Percentiles rank a stretch among this genome's conserved stretches.
Evolutionary conservation across 2,329 filamentous ascomycete species (phyloP).

Genomic region (Penicillium occitanis): DNA sequence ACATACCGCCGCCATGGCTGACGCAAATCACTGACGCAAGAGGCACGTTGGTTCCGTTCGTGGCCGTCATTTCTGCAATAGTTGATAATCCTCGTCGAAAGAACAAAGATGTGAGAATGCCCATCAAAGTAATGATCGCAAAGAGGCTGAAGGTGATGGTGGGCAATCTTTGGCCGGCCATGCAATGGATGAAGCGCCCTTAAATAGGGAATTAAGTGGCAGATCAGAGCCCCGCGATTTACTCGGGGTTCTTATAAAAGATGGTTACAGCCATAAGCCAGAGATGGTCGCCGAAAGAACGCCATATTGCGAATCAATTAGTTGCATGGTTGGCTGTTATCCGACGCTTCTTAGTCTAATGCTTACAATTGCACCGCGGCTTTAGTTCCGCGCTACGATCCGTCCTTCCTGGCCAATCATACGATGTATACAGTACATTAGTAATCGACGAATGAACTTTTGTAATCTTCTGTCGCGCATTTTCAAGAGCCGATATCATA

Average conservation of each 20-base stretch:
- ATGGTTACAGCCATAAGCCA: not conserved
- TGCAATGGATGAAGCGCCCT: not conserved
- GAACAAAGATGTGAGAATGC: conserved; percentile 13
- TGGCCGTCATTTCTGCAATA: conserved; percentile 4
- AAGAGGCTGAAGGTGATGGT: conserved; percentile 2
- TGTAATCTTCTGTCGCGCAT: not conserved
- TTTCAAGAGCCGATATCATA: not conserved
- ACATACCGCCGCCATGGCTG: conserved; percentile 19
- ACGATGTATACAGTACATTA: not conserved
- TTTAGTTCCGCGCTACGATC: not conserved
- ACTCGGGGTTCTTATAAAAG: not conserved
- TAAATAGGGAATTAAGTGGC: not conserved
- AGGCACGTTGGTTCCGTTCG: not conserved
- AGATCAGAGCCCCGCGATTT: not conserved
- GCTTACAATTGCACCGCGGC: conserved; percentile 9
- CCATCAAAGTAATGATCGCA: conserved; percentile 1
- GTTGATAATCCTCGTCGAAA: conserved; percentile 11
- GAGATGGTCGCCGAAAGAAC: conserved; percentile 1
- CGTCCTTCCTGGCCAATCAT: not conserved
- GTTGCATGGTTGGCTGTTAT: not conserved
- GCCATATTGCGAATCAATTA: conserved; percentile 2
- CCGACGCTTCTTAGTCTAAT: not conserved
- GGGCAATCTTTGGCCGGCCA: conserved; percentile 14
- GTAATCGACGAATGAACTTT: not conserved
- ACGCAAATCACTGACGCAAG: conserved; percentile 18